Evolutionary conservation across 805 yeast genomes (phyloP).

Genomic region (Saturnispora halmiae): DNA sequence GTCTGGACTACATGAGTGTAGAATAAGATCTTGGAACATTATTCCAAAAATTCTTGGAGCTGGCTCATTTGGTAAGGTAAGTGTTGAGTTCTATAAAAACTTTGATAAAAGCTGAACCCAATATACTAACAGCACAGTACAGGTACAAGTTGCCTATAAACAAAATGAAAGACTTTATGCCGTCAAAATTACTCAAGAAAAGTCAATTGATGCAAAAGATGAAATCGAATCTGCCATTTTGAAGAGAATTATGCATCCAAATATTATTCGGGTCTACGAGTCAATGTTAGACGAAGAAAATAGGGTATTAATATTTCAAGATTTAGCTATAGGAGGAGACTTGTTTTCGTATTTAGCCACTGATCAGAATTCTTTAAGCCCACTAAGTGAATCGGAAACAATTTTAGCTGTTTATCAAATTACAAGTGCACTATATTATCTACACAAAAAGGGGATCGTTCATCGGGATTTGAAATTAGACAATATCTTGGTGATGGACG

Average conservation of each 20-base stretch:
- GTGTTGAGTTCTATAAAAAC: background rate
- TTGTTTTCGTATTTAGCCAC: slow-evolving; percentile 81
- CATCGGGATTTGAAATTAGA: slow-evolving; percentile 64
- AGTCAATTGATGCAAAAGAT: slow-evolving; percentile 23
- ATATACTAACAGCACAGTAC: slow-evolving; percentile 11
- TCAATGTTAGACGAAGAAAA: slow-evolving; percentile 59
- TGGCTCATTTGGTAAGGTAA: slow-evolving; percentile 53
- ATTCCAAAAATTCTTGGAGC: slow-evolving; percentile 37
- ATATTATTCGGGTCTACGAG: slow-evolving; percentile 78
- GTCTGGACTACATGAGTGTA: slow-evolving; percentile 16
- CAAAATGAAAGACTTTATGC: slow-evolving; percentile 33
- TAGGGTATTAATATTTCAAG: slow-evolving; percentile 83
- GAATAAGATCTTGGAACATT: slow-evolving; percentile 33
- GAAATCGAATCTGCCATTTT: slow-evolving; percentile 40
- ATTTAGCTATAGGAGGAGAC: slow-evolving; percentile 95
- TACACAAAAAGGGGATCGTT: slow-evolving; percentile 46
- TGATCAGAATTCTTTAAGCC: slow-evolving; percentile 34
- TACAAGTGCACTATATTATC: slow-evolving; percentile 43
- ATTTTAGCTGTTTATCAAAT: slow-evolving; percentile 48
- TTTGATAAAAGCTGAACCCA: background rate
- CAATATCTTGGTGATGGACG: slow-evolving; percentile 49
- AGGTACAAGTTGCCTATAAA: slow-evolving; percentile 29
- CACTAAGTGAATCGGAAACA: slow-evolving; percentile 47
- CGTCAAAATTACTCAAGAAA: slow-evolving; percentile 32
- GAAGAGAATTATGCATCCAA: slow-evolving; percentile 73